phyloP scores from a whole-genome alignment of 2,329 filamentous ascomycete species.

The Alternaria gansuensis region DNA sequence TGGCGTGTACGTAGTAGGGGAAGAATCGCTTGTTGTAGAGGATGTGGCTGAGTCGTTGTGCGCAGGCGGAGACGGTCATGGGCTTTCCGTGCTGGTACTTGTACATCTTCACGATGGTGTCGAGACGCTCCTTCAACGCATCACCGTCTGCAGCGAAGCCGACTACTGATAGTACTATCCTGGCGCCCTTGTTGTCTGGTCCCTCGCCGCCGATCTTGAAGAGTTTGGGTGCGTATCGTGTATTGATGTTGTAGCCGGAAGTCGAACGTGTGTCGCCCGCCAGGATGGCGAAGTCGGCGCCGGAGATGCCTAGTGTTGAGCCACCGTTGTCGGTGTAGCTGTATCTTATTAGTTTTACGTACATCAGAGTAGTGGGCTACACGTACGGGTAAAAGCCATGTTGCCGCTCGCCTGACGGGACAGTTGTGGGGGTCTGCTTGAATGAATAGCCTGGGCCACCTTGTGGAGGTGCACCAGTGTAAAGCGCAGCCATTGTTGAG shows the following conservation, averaged over 20 bases:
- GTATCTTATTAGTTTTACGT: slow-evolving; percentile 28
- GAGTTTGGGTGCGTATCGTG: slow-evolving; percentile 91
- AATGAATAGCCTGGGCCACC: slow-evolving; percentile 69
- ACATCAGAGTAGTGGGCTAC: slow-evolving; percentile 4
- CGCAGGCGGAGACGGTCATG: slow-evolving; percentile 93
- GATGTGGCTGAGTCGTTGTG: slow-evolving; percentile 92
- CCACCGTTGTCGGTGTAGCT: slow-evolving; percentile 99
- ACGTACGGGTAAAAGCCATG: slow-evolving; percentile 93
- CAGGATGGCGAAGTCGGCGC: slow-evolving; percentile 93
- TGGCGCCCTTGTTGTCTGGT: slow-evolving; percentile 82
- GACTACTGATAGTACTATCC: slow-evolving; percentile 90
- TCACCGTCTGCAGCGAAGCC: slow-evolving; percentile 95
- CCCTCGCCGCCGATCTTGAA: slow-evolving; percentile 96
- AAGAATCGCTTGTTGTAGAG: slow-evolving; percentile 99
- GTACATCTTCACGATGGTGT: slow-evolving; percentile 98
- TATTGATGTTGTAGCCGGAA: slow-evolving; percentile 97
- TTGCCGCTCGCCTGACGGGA: slow-evolving; percentile 64
- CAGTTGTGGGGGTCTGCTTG: slow-evolving; percentile 59
- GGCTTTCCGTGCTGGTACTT: slow-evolving; percentile 97
- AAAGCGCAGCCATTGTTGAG: slow-evolving; percentile 63
- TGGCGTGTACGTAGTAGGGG: slow-evolving; percentile 96
- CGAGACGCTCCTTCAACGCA: slow-evolving; percentile 90
- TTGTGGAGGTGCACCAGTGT: slow-evolving; percentile 60
- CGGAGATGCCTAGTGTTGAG: slow-evolving; percentile 92
- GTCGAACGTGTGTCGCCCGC: slow-evolving; percentile 97